Base-by-base conservation (phyloP, 495 filamentous ascomycete species). In the Lophiotrema nucula region DNA sequence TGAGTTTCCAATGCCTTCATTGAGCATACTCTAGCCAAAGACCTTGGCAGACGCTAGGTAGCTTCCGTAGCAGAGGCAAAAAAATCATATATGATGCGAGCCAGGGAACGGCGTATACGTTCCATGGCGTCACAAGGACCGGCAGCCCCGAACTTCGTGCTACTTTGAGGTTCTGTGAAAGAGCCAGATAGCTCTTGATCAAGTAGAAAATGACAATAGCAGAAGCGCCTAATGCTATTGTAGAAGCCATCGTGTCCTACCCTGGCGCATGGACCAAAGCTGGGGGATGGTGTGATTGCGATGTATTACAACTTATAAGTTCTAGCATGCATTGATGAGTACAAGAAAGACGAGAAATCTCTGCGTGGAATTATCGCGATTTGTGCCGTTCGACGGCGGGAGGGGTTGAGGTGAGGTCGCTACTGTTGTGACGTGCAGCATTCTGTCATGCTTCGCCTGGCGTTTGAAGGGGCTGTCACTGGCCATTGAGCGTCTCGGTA, bases 11-110 rank as follows among this genome's bases (percentile, higher is more conserved):
- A 23, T 0, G 4, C 2, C 19, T 23, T 43, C 19, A 21, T 13
- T n/a, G 33, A 42, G 18, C 11, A 42, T 16, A 13, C 48, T 47
- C 13, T 57, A 83, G 77, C 77, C 68, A 47, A 82, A 47, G 70
- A 76, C 77, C 19, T 51, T 1, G 1, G 47, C 53, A 24, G n/a
- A 38, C 79, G 65, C 68, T 63, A 12, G 79, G 81, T 2, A 84
- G 70, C 27, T 67, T 64, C 50, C 70, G 64, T 39, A 84, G 69
- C 15, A 81, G 21, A 3, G 79, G 80, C 4, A 81, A 46, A 73
- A 72, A 81, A 4, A 84, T 18, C 26, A 38, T 44, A 44, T 74
- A 68, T 0, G 76, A 77, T 33, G 78, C 62, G 33, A 83, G 72
- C 76, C 81, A 84, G 18, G 73, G 19, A n/a, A 69, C 57, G 51